Base-by-base conservation (phyloP, 2,329 filamentous ascomycete species). In the Monosporascus sp. region DNA sequence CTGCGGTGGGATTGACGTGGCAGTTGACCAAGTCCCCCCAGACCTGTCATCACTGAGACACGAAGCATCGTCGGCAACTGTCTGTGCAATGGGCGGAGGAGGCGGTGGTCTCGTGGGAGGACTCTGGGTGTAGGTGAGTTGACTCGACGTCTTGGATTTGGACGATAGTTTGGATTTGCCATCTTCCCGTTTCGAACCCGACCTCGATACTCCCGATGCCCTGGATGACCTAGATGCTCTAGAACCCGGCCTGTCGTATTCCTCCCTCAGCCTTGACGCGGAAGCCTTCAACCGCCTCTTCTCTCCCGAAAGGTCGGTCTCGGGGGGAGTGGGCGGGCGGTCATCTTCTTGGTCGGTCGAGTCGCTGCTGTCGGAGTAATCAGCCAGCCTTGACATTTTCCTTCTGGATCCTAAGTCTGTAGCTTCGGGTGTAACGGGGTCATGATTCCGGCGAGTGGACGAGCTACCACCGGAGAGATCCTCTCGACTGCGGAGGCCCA, bases 391-490 rank as follows among this genome's bases (percentile, higher is more conserved):
- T 27, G 78, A 76, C 56, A 76, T 75, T 51, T 65, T 67, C 54
- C 73, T 70, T 44, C 77, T 76, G 51, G 77, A 75, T 50, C 84
- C 83, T 22, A 89, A 62, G 64, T 91, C 87, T 22, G 87, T 91
- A 22, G 86, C 79, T 56, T 91, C 87, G 19, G 88, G 88, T 1
- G 88, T 91, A 48, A 79, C 69, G 1, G 80, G 80, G 52, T 83
- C 77, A 56, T 59, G 48, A 58, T 64, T 46, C 54, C 56, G 56
- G 51, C 52, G 70, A 57, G 64, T 66, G 41, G 62, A 60, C 24
- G 71, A 67, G 48, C 40, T 17, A 41, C 57, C 41, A 81, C 60
- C 40, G 22, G 22, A 14, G 14, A 46, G 11, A 51, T 82, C 77
- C 46, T 85, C 81, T 50, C 76, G 76, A 66, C 83, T 86, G 59